These are phyloP conservation scores for Coccomyxa subellipsoidea DNA, from an alignment of 163 green algal genomes.

Conservation along the genomic window DNA sequence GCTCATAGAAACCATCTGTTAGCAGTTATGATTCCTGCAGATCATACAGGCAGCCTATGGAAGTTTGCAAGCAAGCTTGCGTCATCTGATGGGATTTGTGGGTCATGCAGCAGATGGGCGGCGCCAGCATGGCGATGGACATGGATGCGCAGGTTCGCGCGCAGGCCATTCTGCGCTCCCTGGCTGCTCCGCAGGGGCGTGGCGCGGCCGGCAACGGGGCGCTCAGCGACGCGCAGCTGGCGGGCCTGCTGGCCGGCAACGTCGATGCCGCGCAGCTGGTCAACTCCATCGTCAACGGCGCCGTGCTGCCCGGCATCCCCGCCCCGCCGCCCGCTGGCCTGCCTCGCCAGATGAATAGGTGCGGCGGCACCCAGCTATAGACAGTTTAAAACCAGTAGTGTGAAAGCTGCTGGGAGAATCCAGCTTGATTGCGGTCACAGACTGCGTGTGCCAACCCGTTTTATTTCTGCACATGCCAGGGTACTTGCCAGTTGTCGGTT, in stretches of 20 bases:
- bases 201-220: not conserved
- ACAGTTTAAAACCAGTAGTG: no score
- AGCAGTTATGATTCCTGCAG: no score
- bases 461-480: no score
- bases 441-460: no score
- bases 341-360: not conserved
- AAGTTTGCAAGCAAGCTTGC: no score
- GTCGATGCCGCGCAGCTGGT: constrained; percentile 3
- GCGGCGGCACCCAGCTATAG: no score
- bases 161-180: not conserved
- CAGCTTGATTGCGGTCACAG: no score
- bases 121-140: not conserved
- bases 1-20: no score
- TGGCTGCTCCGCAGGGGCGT: not conserved
- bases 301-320: not conserved
- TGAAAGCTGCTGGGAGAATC: no score
- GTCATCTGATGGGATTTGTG: no score
- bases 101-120: not conserved
- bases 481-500: no score
- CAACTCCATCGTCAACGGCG: not conserved
- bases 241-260: constrained; percentile 17
- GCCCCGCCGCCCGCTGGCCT: not conserved
- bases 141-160: not conserved
- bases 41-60: no score
- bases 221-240: constrained; percentile 12